Evolutionary conservation across 257 asterid genomes (phyloP), one percentile per base, ranked within the genome.

Genomic region (Haberlea rhodopensis): DNA sequence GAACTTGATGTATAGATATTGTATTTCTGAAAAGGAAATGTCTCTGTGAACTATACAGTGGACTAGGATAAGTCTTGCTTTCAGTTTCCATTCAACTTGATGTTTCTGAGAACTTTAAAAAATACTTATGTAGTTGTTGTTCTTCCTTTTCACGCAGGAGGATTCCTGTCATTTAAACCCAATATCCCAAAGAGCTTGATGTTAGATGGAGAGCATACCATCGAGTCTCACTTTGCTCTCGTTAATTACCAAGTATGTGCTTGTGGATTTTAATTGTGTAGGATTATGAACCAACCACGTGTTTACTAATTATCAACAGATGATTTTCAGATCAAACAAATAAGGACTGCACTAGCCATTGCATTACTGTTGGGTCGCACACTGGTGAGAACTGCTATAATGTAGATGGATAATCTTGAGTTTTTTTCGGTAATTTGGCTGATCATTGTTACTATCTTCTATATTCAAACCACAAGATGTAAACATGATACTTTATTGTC

Each of bases 331-430:
- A 83, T 90, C 27, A 94, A 87, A 80, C 99, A 94, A 73, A 86
- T 90, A 85, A 84, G 99, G 77, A 86, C 85, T 66, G 99, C 99
- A 46, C 95, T 94, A 76, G 95, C 95, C 75, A 71, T 94, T 62
- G 91, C 99, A 79, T 94, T 87, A 31, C 54, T 94, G 75, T 76
- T 94, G 82, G 83, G 80, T 67, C 99, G 99, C 69, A 88, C 96
- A 55, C 75, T 94, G 95, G 99, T 94, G 71, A 84, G 90, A 70
- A 62, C 66, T 32, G 66, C 54, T 68, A 59, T 55, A 68, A 43
- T 24, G 40, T 2, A 4, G 5, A 28, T 9, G 23, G 68, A 27
- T 9, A 48, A 5, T 48, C 18, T 3, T 27, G 58, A 63, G 6
- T 2, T 22, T 22, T 46, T 27, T 63, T 15, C 48, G 26, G 25